These are phyloP conservation scores for Saccharomycopsis selenospora DNA, from an alignment of 805 yeast genomes.

Conservation along the genomic window DNA sequence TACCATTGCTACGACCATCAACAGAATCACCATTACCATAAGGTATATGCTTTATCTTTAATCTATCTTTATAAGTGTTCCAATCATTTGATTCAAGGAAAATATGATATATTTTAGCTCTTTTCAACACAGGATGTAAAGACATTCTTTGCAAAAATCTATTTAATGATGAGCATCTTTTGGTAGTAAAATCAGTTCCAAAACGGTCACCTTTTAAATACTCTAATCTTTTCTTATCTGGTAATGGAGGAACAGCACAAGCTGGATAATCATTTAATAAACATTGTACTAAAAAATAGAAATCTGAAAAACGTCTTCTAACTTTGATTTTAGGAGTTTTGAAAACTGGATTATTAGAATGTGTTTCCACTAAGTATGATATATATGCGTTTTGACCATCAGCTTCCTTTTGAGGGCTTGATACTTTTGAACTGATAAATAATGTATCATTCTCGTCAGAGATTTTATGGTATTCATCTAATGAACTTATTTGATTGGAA, in stretches of 20 bases:
- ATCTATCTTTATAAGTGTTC: slow-evolving; percentile 56
- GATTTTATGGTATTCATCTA: neutral
- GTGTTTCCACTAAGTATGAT: slow-evolving; percentile 60
- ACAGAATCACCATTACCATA: slow-evolving; percentile 20
- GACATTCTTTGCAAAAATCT: slow-evolving; percentile 69
- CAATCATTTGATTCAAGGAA: slow-evolving; percentile 72
- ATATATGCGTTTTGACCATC: slow-evolving; percentile 75
- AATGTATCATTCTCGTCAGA: slow-evolving; percentile 17
- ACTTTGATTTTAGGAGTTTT: slow-evolving; percentile 39
- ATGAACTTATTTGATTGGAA: neutral
- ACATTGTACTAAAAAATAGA: slow-evolving; percentile 68
- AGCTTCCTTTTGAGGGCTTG: slow-evolving; percentile 59
- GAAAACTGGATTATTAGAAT: slow-evolving; percentile 56
- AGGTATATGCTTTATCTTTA: slow-evolving; percentile 31
- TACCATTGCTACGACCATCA: slow-evolving; percentile 23
- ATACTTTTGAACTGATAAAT: slow-evolving; percentile 37
- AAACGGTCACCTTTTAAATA: slow-evolving; percentile 92
- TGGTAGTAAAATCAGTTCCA: slow-evolving; percentile 72
- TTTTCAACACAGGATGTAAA: slow-evolving; percentile 63
- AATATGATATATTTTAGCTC: slow-evolving; percentile 61
- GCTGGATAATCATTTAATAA: slow-evolving; percentile 76
- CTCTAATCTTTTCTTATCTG: slow-evolving; percentile 85
- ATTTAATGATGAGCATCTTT: slow-evolving; percentile 73
- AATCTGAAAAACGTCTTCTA: slow-evolving; percentile 82
- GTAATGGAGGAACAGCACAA: slow-evolving; percentile 84